Base-by-base conservation (phyloP, 2,329 filamentous ascomycete species). In the Westerdykella ornata region DNA sequence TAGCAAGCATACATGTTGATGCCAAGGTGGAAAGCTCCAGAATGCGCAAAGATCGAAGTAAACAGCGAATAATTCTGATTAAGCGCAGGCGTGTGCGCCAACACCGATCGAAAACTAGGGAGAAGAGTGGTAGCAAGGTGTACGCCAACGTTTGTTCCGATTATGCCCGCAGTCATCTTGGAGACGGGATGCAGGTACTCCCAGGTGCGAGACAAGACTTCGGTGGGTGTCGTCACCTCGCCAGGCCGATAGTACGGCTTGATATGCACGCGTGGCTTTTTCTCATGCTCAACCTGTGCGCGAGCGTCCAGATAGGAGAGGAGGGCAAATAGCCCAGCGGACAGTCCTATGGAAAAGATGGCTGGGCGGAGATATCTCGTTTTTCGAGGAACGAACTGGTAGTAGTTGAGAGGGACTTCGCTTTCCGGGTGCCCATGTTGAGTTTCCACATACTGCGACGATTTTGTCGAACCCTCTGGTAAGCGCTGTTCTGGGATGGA, bases 81-180 rank as follows among this genome's bases (percentile, higher is more conserved):
- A 5, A 46, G 46, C n/a, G 48, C 54, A 2, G 62, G 62, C 6
- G 49, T 42, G 38, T 65, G 62, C 60, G 59, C 63, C 9, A 65
- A 26, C 9, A 33, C 16, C 4, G 49, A 35, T 60, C 59, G 63
- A 17, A 46, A 49, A 3, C 41, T 41, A 28, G 53, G 56, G 6
- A 49, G 35, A 5, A 57, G 29, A 22, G 58, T 53, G 29, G 52
- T 54, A 26, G 42, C 47, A 7, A 61, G 47, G 42, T 65, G 60
- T 8, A 62, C 47, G 12, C 44, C 48, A 14, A 45, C 53, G 42
- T 58, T 60, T 8, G 53, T 44, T 8, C 46, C 60, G 12, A 63
- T 63, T 33, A 63, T 54, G 13, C 56, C 51, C 28, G 42, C 47
- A 29, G 49, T 59, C 8, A 60, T 36, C 39, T 54, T 56, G 13